These are phyloP conservation scores for Epichloe sibirici DNA, from an alignment of 2,329 filamentous ascomycete genomes.

Conservation along the genomic window DNA sequence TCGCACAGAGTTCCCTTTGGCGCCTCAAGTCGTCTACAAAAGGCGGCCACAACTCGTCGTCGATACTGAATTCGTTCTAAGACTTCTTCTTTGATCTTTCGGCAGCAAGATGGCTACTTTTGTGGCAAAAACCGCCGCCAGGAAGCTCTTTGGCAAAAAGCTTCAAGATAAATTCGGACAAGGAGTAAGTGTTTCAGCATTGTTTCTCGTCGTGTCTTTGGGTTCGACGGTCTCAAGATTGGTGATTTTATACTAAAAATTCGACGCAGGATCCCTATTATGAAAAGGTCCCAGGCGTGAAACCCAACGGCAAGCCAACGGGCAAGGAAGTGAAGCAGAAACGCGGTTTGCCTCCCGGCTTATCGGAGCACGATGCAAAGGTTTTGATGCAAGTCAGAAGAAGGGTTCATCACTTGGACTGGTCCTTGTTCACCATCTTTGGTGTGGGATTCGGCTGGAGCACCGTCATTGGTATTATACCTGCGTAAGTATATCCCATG, in stretches of 20 bases:
- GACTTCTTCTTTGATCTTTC: not conserved
- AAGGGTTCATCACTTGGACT: slow-evolving; percentile 75
- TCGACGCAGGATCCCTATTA: slow-evolving; percentile 71
- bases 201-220: not conserved
- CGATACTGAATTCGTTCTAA: not conserved
- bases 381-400: slow-evolving; percentile 79
- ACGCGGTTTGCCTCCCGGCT: slow-evolving; percentile 71
- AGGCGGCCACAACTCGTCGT: not conserved
- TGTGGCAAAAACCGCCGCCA: slow-evolving; percentile 41
- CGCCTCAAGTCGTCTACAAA: not conserved
- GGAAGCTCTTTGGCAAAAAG: slow-evolving; percentile 45
- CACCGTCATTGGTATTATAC: slow-evolving; percentile 72
- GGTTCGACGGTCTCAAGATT: not conserved
- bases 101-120: slow-evolving; percentile 35
- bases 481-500: slow-evolving; percentile 48
- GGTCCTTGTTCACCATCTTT: slow-evolving; percentile 68
- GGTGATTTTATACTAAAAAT: slow-evolving; percentile 16
- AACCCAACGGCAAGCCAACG: slow-evolving; percentile 48
- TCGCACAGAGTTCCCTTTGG: not conserved
- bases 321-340: slow-evolving; percentile 72
- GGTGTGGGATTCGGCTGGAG: slow-evolving; percentile 84
- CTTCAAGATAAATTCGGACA: slow-evolving; percentile 45
- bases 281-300: slow-evolving; percentile 65
- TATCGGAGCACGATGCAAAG: slow-evolving; percentile 70
- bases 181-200: slow-evolving; percentile 28